Base-by-base conservation (phyloP, 192 early-diverging fungal species). In the Linnemannia elongata region DNA sequence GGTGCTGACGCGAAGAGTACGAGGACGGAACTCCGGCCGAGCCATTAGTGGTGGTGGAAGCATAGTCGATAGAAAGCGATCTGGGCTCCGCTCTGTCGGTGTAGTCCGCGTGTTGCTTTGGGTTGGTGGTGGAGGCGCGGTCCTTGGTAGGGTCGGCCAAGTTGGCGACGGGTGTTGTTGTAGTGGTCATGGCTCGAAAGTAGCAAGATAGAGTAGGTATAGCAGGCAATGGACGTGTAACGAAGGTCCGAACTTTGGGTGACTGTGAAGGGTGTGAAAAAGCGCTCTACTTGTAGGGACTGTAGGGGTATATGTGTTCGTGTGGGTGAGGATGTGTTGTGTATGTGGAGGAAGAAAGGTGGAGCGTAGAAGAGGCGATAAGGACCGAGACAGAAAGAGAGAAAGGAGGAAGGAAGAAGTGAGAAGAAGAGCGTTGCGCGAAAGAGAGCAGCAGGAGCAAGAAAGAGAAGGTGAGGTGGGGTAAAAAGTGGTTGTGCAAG, bases 41-140 rank as follows among this genome's bases (percentile, higher is more conserved):
- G 49, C 60, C 44, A 49, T 69, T 76, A 35, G 45, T 20, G 44
- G 54, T 47, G 30, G 44, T 82, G 69, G 22, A 36, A n/a, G 82
- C 38, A 42, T 83, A 83, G 45, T 83, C 82, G 69, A 78, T 30
- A 2, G 60, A 20, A 27, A 78, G 60, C 17, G 76, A 78, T 30
- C 82, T 77, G 45, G 82, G 82, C 75, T 83, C 82, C 18, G 73
- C 27, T 41, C 73, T 79, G 6, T 75, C 72, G 17, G 77, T 41
- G 44, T 84, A 84, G n/a, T 84, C 77, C 68, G 81, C 35, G 63
- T 79, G 77, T 47, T 78, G 77, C 35, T 82, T 82, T 52, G 57
- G 24, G 44, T 47, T 54, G 35, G 74, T 9, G 74, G 70, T 38
- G 47, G 44, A 87, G 55, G 77, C 71, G 33, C 82, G 72, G 35